phyloP scores from a whole-genome alignment of 1,139 yeast genomes.

The Protomyces inouyei region DNA sequence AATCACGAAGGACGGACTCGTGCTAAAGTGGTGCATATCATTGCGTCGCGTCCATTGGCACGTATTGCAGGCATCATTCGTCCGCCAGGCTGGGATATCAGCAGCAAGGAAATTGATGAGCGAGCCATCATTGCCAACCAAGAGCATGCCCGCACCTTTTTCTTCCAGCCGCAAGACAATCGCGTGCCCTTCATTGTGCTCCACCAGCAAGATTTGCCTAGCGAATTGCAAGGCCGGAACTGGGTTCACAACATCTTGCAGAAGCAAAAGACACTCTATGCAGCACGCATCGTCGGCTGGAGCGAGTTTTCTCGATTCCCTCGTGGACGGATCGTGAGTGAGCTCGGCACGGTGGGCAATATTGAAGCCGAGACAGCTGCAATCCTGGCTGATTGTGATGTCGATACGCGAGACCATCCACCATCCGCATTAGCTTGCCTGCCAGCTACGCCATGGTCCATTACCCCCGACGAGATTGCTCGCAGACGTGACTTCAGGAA shows the following conservation, averaged over 20 bases:
- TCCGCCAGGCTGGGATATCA: slow-evolving; percentile 15
- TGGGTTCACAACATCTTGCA: slow-evolving; percentile 21
- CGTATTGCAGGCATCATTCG: slow-evolving; percentile 24
- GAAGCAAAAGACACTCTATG: slow-evolving; percentile 15
- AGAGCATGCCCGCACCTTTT: neutral
- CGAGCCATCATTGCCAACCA: slow-evolving; percentile 12
- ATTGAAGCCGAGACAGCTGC: slow-evolving; percentile 79
- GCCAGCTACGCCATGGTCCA: slow-evolving; percentile 32
- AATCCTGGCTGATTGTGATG: slow-evolving; percentile 85
- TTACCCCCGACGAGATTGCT: slow-evolving; percentile 33
- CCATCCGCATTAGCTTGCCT: slow-evolving; percentile 45
- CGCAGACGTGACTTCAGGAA: slow-evolving; percentile 55
- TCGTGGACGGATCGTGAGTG: slow-evolving; percentile 83
- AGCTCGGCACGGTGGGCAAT: slow-evolving; percentile 75
- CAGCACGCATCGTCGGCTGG: slow-evolving; percentile 14
- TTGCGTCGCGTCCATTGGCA: slow-evolving; percentile 11
- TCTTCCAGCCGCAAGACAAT: slow-evolving; percentile 18
- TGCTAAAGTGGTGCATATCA: slow-evolving; percentile 16
- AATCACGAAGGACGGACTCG: slow-evolving; percentile 1
- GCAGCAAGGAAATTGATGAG: slow-evolving; percentile 2
- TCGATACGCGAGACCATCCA: slow-evolving; percentile 76
- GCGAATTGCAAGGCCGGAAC: slow-evolving; percentile 4
- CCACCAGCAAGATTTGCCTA: slow-evolving; percentile 3
- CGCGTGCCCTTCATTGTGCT: slow-evolving; percentile 15
- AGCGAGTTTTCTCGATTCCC: slow-evolving; percentile 38